Evolutionary conservation across 805 yeast genomes (phyloP), one percentile per base, ranked within the genome.

Genomic region (Cyberlindnera sargentensis): DNA sequence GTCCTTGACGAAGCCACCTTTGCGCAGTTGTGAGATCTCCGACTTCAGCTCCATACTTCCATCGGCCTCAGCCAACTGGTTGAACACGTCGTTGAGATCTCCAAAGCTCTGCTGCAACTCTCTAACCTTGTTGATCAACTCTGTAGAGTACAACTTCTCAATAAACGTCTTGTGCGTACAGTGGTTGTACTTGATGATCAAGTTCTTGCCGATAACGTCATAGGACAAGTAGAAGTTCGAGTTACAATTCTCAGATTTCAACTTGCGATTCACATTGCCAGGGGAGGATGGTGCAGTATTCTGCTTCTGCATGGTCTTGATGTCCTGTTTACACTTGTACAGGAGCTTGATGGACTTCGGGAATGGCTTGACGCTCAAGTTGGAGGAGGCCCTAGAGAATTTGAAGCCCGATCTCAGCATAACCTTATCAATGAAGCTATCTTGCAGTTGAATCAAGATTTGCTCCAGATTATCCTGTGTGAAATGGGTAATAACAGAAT

Each of bases 241-340:
- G 25, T 51, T 39, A 34, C 58, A 55, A 36, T 52, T 46, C 39
- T 57, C 60, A 6, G 58, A 51, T 38, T 55, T 56, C 45, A 55
- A 27, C 30, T 48, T 47, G 34, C 51, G 46, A 30, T 36, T 41
- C 24, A 33, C 35, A 31, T 37, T 38, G 11, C 34, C 37, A 37
- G 48, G 38, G 24, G 42, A 33, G 10, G 45, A 40, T 5, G 36
- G 44, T 4, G n/a, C 11, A 26, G 32, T 31, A n/a, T 37, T 46
- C 6, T 35, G 35, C 42, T 49, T 54, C 27, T 56, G 57, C 8
- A 47, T 40, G 23, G 60, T 50, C 40, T 50, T 56, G 11, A 52
- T 34, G 39, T 57, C 59, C 44, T 57, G 60, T 39, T 52, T 57
- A 32, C 58, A 55, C 42, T 47, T 52, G 47, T 43, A 55, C 10